Evolutionary conservation across 148 eudicot species (phyloP).

Genomic region (Cornus kousa): DNA sequence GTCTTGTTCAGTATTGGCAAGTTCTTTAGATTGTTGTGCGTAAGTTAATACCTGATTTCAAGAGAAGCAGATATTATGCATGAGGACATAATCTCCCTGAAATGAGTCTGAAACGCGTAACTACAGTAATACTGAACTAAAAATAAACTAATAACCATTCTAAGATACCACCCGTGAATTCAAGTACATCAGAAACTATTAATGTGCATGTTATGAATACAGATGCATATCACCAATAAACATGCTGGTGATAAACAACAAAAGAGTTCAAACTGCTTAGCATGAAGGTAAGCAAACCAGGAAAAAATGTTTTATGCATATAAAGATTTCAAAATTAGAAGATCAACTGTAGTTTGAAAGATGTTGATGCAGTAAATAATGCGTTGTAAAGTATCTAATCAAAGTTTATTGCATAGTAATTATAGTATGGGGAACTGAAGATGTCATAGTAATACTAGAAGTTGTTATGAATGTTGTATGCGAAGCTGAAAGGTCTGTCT

Average conservation of each 20-base stretch:
- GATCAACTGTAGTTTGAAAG: no score
- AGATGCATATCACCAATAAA: conserved; percentile 7
- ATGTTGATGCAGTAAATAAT: no score
- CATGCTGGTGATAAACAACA: neutral
- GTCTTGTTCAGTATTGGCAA: conserved; percentile 75
- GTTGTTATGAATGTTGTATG: no score
- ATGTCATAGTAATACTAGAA: no score
- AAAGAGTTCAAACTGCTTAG: neutral
- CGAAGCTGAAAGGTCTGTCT: no score
- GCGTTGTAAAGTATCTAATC: no score
- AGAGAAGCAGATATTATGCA: neutral
- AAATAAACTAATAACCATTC: neutral
- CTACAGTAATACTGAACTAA: neutral
- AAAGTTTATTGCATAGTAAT: no score
- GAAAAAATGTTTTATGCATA: no score
- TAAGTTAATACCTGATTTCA: conserved; percentile 73
- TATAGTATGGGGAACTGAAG: no score
- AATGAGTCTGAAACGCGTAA: neutral
- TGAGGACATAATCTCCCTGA: neutral
- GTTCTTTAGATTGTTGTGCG: conserved; percentile 94
- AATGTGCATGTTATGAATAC: neutral
- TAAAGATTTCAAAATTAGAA: no score
- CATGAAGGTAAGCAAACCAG: neutral
- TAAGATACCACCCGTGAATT: neutral
- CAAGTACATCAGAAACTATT: neutral